Conservation (phyloP, 352 stramenopile genomes). For the Phytopythium litorale region DNA sequence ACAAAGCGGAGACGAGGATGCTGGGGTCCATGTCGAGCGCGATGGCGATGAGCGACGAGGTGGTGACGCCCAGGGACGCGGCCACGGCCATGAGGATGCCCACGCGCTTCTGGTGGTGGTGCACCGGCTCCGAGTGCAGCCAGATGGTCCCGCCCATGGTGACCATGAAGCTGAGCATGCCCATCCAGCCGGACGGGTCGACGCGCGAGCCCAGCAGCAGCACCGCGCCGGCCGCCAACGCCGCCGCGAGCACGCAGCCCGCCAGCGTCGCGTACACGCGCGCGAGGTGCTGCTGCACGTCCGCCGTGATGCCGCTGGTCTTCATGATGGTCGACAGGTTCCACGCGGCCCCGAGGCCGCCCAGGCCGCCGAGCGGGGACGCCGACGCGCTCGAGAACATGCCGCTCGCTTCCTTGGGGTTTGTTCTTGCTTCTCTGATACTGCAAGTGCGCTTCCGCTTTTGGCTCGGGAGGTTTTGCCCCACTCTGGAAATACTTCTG, state of each 20-base stretch:
- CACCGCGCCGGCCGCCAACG: conserved; percentile 35
- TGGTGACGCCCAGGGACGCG: conserved; percentile 61
- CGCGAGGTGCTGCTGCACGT: conserved; percentile 65
- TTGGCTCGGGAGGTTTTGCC: conserved; percentile 7
- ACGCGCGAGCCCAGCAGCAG: conserved; percentile 33
- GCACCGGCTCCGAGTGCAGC: conserved; percentile 48
- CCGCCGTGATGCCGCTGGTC: conserved; percentile 59
- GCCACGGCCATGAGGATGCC: conserved; percentile 66
- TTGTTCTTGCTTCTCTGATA: conserved; percentile 10
- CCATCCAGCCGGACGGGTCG: conserved; percentile 36
- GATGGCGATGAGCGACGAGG: conserved; percentile 69
- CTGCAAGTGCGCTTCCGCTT: not conserved
- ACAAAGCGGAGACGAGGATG: conserved; percentile 80
- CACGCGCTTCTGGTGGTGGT: conserved; percentile 58
- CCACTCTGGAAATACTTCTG: not conserved
- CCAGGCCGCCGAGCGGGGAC: conserved; percentile 1
- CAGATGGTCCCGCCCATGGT: conserved; percentile 52
- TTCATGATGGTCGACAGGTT: conserved; percentile 63
- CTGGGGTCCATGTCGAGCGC: conserved; percentile 71
- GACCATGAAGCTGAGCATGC: conserved; percentile 35
- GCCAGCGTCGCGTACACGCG: conserved; percentile 71
- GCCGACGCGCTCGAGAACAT: conserved; percentile 27
- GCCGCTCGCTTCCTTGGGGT: conserved; percentile 2
- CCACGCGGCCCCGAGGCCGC: conserved; percentile 22
- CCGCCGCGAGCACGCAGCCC: conserved; percentile 49